Conservation (phyloP, 2,329 filamentous ascomycete species). For the Paraconiothyrium brasiliense region DNA sequence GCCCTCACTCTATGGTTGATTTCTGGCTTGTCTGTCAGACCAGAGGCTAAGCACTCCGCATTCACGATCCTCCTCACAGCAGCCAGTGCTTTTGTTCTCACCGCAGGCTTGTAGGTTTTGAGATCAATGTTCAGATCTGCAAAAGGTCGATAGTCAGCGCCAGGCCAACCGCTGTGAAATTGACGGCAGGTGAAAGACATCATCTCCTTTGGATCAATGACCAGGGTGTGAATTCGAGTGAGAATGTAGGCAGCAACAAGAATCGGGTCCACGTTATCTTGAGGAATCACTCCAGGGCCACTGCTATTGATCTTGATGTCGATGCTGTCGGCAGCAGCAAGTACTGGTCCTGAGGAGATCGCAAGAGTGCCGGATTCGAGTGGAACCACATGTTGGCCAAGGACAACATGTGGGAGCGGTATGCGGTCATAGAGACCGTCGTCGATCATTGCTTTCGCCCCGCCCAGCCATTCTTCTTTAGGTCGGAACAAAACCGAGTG, state of each 20-base stretch:
- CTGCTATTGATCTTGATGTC: too few species aligned
- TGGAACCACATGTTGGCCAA: conserved; percentile 64
- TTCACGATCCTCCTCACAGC: too few species aligned
- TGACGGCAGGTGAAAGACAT: neutral
- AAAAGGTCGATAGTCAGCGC: neutral
- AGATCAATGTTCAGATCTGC: too few species aligned
- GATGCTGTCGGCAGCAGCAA: conserved; percentile 1
- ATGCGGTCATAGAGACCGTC: conserved; percentile 63
- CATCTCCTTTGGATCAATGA: too few species aligned
- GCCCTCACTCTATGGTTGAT: conserved; percentile 9
- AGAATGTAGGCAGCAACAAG: too few species aligned
- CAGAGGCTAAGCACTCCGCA: too few species aligned
- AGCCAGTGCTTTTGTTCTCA: neutral
- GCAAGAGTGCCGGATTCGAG: conserved; percentile 2
- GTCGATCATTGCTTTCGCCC: conserved; percentile 68
- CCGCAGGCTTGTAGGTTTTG: too few species aligned
- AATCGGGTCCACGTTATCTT: too few species aligned
- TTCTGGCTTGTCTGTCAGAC: neutral
- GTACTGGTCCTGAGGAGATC: neutral
- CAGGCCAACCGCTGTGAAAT: neutral
- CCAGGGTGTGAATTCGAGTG: too few species aligned
- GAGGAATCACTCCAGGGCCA: too few species aligned
- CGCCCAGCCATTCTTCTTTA: conserved; percentile 67
- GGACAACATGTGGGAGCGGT: conserved; percentile 61
- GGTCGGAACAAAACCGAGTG: conserved; percentile 57